Percentiles rank a stretch among this genome's conserved stretches.
Conservation (phyloP, 257 asterid species). For the Vinca minor region DNA sequence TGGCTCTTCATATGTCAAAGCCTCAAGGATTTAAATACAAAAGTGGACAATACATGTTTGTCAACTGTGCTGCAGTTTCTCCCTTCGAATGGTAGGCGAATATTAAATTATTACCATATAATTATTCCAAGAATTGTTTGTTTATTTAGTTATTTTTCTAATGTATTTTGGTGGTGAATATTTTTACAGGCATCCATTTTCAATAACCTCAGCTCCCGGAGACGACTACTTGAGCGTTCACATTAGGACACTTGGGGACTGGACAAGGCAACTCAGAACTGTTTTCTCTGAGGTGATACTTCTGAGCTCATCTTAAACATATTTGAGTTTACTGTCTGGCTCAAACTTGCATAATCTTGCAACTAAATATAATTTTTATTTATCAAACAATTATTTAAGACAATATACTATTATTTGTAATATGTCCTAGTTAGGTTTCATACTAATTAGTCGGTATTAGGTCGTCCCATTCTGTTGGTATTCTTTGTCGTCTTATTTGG, state of each 20-base stretch:
- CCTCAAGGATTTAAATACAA: constrained; percentile 80
- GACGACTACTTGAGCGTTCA: constrained; percentile 82
- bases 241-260: constrained; percentile 70
- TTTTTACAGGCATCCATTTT: constrained; percentile 77
- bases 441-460: too few relatives aligned
- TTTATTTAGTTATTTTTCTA: neutral
- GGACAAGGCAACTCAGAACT: constrained; percentile 71
- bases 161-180: neutral
- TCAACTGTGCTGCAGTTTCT: constrained; percentile 86
- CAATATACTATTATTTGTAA: neutral
- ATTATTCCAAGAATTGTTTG: too few relatives aligned
- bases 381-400: neutral
- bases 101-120: neutral
- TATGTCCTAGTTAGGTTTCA: neutral
- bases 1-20: constrained; percentile 79
- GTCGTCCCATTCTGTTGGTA: too few relatives aligned
- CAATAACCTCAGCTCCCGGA: constrained; percentile 77
- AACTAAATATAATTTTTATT: neutral
- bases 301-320: neutral
- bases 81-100: constrained; percentile 79
- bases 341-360: neutral
- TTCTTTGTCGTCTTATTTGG: too few relatives aligned
- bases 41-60: constrained; percentile 84
- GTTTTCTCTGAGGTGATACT: constrained; percentile 58
- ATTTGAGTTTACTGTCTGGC: too few relatives aligned